phyloP scores from a whole-genome alignment of 108 stramenopile species.

The Nitzschia palea region DNA sequence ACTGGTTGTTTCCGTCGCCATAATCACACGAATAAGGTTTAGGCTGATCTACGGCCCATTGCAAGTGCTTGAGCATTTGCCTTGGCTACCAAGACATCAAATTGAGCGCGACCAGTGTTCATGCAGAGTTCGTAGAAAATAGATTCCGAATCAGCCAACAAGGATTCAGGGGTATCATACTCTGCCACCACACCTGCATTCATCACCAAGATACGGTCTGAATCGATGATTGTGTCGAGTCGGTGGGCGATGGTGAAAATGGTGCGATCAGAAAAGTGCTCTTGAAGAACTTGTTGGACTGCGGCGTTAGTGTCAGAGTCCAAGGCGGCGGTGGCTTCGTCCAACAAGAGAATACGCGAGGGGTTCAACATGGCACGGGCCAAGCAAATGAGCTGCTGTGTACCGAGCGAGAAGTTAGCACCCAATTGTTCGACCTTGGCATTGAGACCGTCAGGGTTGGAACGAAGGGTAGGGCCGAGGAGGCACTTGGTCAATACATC shows the following conservation, averaged over 20 bases:
- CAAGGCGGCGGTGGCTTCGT: slow-evolving; percentile 91
- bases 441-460: slow-evolving; percentile 49
- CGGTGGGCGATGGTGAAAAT: slow-evolving; percentile 92
- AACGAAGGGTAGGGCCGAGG: slow-evolving; percentile 34
- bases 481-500: slow-evolving; percentile 59
- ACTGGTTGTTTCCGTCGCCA: no score
- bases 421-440: slow-evolving; percentile 84
- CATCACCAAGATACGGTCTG: slow-evolving; percentile 91
- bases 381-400: slow-evolving; percentile 94
- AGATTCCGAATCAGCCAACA: slow-evolving; percentile 34
- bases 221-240: slow-evolving; percentile 94
- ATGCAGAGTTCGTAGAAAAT: slow-evolving; percentile 16
- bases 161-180: slow-evolving; percentile 62
- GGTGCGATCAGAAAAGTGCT: slow-evolving; percentile 75
- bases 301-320: slow-evolving; percentile 89
- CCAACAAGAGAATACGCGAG: slow-evolving; percentile 86
- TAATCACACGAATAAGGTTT: no score
- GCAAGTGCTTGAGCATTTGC: no score
- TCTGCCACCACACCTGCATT: slow-evolving; percentile 82
- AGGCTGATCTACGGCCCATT: no score
- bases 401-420: slow-evolving; percentile 88
- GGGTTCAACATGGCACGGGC: slow-evolving; percentile 86
- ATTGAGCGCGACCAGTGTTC: slow-evolving; percentile 13
- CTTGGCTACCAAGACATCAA: slow-evolving; percentile 10
- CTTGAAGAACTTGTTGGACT: slow-evolving; percentile 79